Base-by-base conservation (phyloP, 495 filamentous ascomycete genomes). In the Penicillium robsamsonii region DNA sequence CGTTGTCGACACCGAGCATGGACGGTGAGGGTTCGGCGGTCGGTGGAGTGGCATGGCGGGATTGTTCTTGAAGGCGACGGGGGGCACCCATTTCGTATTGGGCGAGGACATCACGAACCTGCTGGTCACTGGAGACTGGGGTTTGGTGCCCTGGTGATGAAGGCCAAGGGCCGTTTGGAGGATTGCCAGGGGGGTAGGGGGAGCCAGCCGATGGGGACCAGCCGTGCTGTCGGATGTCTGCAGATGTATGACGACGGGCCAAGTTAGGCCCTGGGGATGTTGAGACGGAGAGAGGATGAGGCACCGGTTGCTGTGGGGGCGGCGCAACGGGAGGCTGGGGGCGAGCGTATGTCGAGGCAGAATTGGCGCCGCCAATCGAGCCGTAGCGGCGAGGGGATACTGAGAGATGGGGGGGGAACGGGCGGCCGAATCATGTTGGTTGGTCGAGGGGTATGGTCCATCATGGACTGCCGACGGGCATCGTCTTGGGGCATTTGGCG, bases 401-500 rank as follows among this genome's bases (percentile, higher is more conserved):
- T 29, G 89, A 84, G 40, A 94, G 77, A 65, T 88, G 88, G 30
- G 91, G 84, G 29, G 90, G 87, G 12, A 91, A 91, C 81, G 24
- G 90, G 86, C n/a, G 91, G 86, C 48, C 89, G 84, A 29, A 79
- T 75, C 70, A 71, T 66, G 53, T 46, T 67, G 25, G 5, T 46
- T 15, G 64, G 48, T 52, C 68, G 57, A 11, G 65, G 46, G 6
- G 58, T 29, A n/a, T 45, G 37, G 47, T 74, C 70, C 55, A 68
- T 54, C 54, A 76, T 68, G 35, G 81, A 87, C 35, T 76, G 79
- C 44, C 94, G 85, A 40, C 91, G 88, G 46, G 84, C 79, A 62
- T 96, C 92, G 54, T 97, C 91, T 68, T 91, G 86, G 24, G 92
- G 85, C 42, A 91, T 70, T 74, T 97, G 94, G 35, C 91, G 89